phyloP scores from a whole-genome alignment of 345 rosid genomes.

The Gossypium mustelinum region DNA sequence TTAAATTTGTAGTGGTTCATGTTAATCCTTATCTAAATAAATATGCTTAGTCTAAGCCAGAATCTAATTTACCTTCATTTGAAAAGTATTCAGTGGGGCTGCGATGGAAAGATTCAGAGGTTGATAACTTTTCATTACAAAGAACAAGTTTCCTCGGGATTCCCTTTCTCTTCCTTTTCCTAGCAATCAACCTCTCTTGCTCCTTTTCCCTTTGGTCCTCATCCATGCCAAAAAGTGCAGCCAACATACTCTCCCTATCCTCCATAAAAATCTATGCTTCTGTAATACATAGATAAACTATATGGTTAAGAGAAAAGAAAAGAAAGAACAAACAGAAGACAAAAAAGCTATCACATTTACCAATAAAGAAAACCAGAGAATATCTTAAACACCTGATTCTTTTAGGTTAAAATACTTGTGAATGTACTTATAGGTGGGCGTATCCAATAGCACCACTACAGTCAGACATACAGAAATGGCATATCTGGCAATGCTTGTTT shows the following conservation, averaged over 20 bases:
- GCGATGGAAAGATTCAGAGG: not conserved
- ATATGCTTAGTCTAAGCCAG: not conserved
- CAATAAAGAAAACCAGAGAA: not conserved
- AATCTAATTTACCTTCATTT: conserved; percentile 1
- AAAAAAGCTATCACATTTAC: not conserved
- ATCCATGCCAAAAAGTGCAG: not conserved
- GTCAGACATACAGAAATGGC: not conserved
- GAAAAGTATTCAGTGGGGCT: not conserved
- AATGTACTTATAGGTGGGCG: not conserved
- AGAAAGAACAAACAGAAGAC: not conserved
- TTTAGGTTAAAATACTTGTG: not conserved
- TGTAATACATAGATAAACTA: not conserved
- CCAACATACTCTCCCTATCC: not conserved
- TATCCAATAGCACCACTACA: not conserved
- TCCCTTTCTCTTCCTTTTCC: not conserved
- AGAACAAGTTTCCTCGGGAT: not conserved
- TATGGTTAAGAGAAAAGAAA: not conserved
- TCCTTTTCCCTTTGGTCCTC: not conserved
- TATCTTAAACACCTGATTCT: not conserved
- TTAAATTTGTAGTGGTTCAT: not conserved
- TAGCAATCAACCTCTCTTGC: not conserved
- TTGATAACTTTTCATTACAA: not conserved
- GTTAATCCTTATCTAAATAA: not conserved
- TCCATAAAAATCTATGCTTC: not conserved
- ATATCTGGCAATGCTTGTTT: not conserved